Base-by-base conservation (phyloP, 306 rosid species). In the Clitoria ternatea region DNA sequence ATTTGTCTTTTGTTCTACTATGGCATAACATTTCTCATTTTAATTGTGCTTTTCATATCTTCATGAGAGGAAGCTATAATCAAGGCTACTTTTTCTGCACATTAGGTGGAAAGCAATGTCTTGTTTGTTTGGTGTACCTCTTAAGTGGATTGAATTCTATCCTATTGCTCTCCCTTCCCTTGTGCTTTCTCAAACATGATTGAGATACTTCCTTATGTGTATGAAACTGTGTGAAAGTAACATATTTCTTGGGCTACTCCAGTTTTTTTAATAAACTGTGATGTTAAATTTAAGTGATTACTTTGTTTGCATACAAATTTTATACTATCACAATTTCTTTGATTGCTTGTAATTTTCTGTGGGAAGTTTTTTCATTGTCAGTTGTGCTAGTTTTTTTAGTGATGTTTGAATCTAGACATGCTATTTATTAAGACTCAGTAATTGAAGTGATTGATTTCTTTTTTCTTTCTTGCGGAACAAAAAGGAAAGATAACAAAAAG, bases 101-200 rank as follows among this genome's bases (percentile, higher is more conserved):
- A 50, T 42, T n/a, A 14, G 43, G 20, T 56, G 7, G 40, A 70
- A 9, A 49, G 27, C 14, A 79, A 15, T 68, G 70, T 43, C 19
- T 48, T 66, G n/a, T 30, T 43, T 68, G 15, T 61, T 40, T 67
- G 54, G 15, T 72, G 68, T 36, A 27, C 36, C 70, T 45, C 77
- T 75, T 57, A 29, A 70, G 29, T 45, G 47, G 24, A 33, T 70
- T 63, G 6, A 20, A 53, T 12, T 63, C 33, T 30, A 53, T 12
- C 54, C 33, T 30, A 32, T 42, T 42, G 63, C 11, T 39, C 36
- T 10, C 23, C 26, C 36, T 9, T 22, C 60, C 40, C 19, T 19
- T 26, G 10, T 42, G 18, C 75, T 56, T 77, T 64, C 20, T 15
- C 35, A 43, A 45, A 36, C 36, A 49, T 23, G 15, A 62, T 19